Base-by-base conservation (phyloP, 768 basidiomycete species). In the Psilocybe azurescens region DNA sequence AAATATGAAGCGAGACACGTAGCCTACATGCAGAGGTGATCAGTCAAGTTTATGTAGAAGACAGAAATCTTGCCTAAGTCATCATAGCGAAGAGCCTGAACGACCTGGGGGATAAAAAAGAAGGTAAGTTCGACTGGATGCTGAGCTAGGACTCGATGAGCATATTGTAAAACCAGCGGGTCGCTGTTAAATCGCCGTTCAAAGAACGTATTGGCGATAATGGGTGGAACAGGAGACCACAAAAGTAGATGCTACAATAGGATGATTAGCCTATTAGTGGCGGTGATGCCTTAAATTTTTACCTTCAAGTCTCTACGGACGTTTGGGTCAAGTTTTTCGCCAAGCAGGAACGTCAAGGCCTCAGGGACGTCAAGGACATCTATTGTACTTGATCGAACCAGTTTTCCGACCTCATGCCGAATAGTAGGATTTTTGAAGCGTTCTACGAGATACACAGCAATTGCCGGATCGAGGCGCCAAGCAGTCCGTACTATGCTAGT, bases 21-120 rank as follows among this genome's bases (percentile, higher is more conserved):
- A 99, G 16, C 94, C 97, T 96, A 47, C 20, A 16, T 20, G 47
- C 5, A 28, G 20, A 20, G 9, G 20, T 38, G 5, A 38, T 53
- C 30, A 65, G 18, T 57, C 20, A 10, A 20, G 30, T n/a, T 29
- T 30, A 2, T 38, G n/a, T 24, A 16, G 28, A 14, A n/a, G 10
- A 30, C 4, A 53, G 5, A 30, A 33, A 49, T 65, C 84, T 58
- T 70, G 95, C 96, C 95, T 5, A 94, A 81, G 11, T 89, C 86
- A 69, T 99, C 97, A 56, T 91, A 87, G 9, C 97, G 91, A 14
- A 99, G 81, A 3, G 95, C 95, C 71, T 99, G 97, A 1, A 99
- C 97, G 18, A 99, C 89, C 82, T 99, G 97, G 0, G 97, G 97
- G 33, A 99, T 95, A 71, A 97, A 99, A 81, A 99, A 99, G 83